Evolutionary conservation across 2,329 filamentous ascomycete genomes (phyloP), one percentile per base, ranked within the genome.

Genomic region (Trichoderma sp.): DNA sequence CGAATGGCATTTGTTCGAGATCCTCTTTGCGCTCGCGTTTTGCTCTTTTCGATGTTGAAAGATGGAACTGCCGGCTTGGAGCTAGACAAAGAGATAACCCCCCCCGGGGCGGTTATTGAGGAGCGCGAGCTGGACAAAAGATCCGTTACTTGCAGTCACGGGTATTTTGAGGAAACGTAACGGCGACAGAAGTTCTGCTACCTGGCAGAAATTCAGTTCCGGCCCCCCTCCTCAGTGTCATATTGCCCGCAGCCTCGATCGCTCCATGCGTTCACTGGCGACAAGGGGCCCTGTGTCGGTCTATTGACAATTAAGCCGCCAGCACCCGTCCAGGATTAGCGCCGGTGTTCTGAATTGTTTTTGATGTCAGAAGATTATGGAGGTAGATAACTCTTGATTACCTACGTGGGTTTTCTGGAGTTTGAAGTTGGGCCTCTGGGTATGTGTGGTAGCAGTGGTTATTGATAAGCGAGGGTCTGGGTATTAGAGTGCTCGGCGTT

Each of bases 241-340:
- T 68, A 53, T 57, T 30, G 55, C 50, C 66, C 66, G 66, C 66
- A 61, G 66, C 66, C 66, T 68, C 66, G 66, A 68, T 61, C 65
- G 65, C 34, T 58, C 65, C 53, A 30, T 58, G 53, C 32, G 64
- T 43, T 28, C 26, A 59, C 64, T 34, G 17, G 15, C 30, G 55
- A 50, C 34, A 50, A 58, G 53, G 65, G 47, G 32, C 26, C 39
- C 6, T 50, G 61, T 20, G 58, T 36, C 34, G 32, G 34, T 36
- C 34, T 28, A 43, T 63, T 23, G 47, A 20, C 3, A 34, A 43
- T 26, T 50, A n/a, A 28, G 59, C 59, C 32, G 23, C 59, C 34
- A 43, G 26, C 12, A 8, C 47, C 47, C 30, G 17, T 57, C 63
- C 20, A 57, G 63, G 63, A 58, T 59, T 68, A 68, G 65, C 65